Conservation (phyloP, 495 filamentous ascomycete species). For the Pyrenula aspistea region DNA sequence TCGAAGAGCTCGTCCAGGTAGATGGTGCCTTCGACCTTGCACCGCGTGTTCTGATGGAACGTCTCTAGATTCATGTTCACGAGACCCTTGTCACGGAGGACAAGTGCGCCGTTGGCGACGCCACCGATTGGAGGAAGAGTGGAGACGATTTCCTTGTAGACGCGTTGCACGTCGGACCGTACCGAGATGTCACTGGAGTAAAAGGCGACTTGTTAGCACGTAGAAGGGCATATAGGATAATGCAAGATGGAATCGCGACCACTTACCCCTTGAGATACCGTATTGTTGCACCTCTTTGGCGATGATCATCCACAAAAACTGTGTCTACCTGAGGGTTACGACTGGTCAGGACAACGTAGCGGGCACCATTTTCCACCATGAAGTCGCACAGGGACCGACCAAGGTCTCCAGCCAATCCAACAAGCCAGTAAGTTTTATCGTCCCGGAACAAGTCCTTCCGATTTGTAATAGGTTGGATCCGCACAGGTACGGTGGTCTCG, state of each 20-base stretch:
- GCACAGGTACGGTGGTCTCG: too few relatives aligned
- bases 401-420: conserved; percentile 45
- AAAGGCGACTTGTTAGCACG: too few relatives aligned
- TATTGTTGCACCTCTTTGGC: too few relatives aligned
- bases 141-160: conserved; percentile 8
- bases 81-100: conserved; percentile 37
- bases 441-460: neutral
- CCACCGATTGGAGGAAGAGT: conserved; percentile 39
- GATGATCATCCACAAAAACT: too few relatives aligned
- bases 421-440: conserved; percentile 42
- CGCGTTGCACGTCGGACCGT: neutral
- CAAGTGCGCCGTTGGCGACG: conserved; percentile 34
- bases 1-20: conserved; percentile 26
- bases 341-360: conserved; percentile 42
- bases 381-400: conserved; percentile 47
- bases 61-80: conserved; percentile 41
- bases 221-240: too few relatives aligned
- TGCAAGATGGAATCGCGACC: conserved; percentile 1
- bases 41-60: conserved; percentile 33
- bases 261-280: conserved; percentile 3
- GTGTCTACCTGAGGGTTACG: conserved; percentile 39
- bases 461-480: too few relatives aligned
- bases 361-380: conserved; percentile 41
- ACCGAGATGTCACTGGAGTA: conserved; percentile 28
- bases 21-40: conserved; percentile 33